Conservation (phyloP, 2,329 filamentous ascomycete genomes). For the Amauroascus niger region DNA sequence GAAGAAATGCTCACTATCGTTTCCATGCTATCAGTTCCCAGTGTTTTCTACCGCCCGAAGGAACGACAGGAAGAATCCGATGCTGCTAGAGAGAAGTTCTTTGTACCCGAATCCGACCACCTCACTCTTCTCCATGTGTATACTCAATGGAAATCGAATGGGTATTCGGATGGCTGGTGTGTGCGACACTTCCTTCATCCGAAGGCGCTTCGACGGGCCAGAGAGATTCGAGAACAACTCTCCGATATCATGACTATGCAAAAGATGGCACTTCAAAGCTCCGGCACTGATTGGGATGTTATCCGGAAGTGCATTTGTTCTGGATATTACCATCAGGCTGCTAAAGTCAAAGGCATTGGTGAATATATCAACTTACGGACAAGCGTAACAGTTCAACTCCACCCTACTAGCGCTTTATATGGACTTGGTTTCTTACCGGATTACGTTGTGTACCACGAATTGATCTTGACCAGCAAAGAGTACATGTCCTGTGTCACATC, state of each 20-base stretch:
- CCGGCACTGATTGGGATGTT: constrained; percentile 93
- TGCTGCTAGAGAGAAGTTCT: constrained; percentile 91
- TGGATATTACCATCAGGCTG: constrained; percentile 96
- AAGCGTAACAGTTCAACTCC: constrained; percentile 84
- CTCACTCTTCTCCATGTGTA: constrained; percentile 93
- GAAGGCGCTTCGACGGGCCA: constrained; percentile 83
- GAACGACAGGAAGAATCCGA: constrained; percentile 96
- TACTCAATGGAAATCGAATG: constrained; percentile 87
- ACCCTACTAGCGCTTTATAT: constrained; percentile 88
- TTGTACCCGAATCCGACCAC: constrained; percentile 95
- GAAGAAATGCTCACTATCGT: constrained; percentile 99
- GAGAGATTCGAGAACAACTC: constrained; percentile 89
- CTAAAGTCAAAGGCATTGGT: constrained; percentile 88
- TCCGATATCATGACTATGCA: constrained; percentile 89
- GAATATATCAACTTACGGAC: constrained; percentile 97
- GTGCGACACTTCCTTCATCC: constrained; percentile 85
- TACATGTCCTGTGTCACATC: constrained; percentile 97
- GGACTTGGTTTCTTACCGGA: constrained; percentile 89
- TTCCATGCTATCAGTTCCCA: constrained; percentile 93
- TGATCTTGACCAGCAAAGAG: constrained; percentile 92
- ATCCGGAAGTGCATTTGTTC: constrained; percentile 95
- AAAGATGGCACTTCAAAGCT: constrained; percentile 77
- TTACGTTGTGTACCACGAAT: constrained; percentile 95
- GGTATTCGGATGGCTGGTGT: constrained; percentile 85
- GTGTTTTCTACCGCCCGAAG: constrained; percentile 92